phyloP scores from a whole-genome alignment of 495 filamentous ascomycete genomes.

The Halenospora varia region DNA sequence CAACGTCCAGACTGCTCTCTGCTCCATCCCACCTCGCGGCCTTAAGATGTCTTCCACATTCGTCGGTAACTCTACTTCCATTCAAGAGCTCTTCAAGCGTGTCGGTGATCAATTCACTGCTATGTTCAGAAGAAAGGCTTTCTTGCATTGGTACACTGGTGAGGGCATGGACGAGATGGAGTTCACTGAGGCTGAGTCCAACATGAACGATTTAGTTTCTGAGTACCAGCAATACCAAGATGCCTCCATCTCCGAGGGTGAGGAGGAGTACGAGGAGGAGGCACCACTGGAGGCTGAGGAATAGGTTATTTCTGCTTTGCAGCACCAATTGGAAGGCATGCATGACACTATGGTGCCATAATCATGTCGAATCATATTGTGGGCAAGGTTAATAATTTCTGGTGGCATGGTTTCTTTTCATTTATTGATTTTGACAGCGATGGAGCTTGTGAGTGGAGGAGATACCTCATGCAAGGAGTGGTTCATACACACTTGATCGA shows the following conservation, averaged over 20 bases:
- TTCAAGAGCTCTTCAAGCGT: conserved; percentile 99
- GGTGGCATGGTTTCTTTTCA: conserved; percentile 12
- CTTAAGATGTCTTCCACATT: conserved; percentile 99
- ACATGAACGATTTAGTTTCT: conserved; percentile 99
- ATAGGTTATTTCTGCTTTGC: conserved; percentile 29
- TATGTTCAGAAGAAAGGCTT: conserved; percentile 99
- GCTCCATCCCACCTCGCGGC: conserved; percentile 96
- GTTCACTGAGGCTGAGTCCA: conserved; percentile 99
- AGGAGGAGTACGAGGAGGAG: conserved; percentile 64
- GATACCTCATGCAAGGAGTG: conserved; percentile 20
- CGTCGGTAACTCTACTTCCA: conserved; percentile 98
- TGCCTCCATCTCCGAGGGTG: conserved; percentile 74
- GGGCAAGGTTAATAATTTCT: conserved; percentile 16
- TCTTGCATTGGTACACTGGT: conserved; percentile 99
- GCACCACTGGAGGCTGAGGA: conserved; percentile 45
- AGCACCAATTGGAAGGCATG: conserved; percentile 2
- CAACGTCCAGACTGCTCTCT: conserved; percentile 99
- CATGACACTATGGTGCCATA: conserved; percentile 9
- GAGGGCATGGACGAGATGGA: conserved; percentile 99
- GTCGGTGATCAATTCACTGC: conserved; percentile 99
- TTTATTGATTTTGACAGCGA: conserved; percentile 22
- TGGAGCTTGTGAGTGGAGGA: conserved; percentile 17
- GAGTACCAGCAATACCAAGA: conserved; percentile 99
- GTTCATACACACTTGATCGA: conserved; percentile 15
- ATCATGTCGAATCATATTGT: conserved; percentile 17